Evolutionary conservation across 2,329 filamentous ascomycete species (phyloP), one percentile per base, ranked within the genome.

Genomic region (Alternaria atra): DNA sequence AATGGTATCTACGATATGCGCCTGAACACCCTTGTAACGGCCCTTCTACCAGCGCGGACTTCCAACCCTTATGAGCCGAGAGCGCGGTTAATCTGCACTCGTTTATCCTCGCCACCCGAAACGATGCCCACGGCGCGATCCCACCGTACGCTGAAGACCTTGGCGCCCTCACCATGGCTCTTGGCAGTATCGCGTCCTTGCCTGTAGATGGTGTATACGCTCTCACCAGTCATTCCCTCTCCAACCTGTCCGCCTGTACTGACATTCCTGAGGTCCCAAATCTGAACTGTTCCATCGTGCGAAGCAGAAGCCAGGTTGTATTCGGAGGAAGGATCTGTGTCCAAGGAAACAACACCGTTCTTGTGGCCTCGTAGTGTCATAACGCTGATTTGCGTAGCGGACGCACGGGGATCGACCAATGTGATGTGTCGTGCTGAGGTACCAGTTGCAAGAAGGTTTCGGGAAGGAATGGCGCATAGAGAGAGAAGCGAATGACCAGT

Each of bases 301-400:
- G 91, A 91, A n/a, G 88, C 94, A 32, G 91, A 95, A 0, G 94
- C 92, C 8, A 99, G 85, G n/a, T 91, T 89, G 80, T 94, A 92
- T 64, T 90, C 88, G 73, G 90, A 94, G 40, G 87, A 85, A 0
- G 87, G 87, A 68, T 88, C 85, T 10, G 81, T 80, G 12, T 85
- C 83, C 39, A 91, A 80, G n/a, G 82, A 81, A 2, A 88, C 85
- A 10, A 90, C 85, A 6, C 84, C 85, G 81, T 97, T 97, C 61
- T 88, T 88, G 81, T 98, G 94, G 1, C 94, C 94, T 34, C 93
- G 87, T 20, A 97, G 87, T n/a, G 93, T 97, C 89, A 97, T 92
- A 40, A 93, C 92, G 10, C 90, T 88, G 25, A 94, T 91, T 1
- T 89, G 86, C 1, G 89, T 86, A 4, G 93, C 91, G 4, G 89